These are phyloP conservation scores for Podaxis mareebaensis DNA, from an alignment of 768 basidiomycete genomes.

Conservation along the genomic window DNA sequence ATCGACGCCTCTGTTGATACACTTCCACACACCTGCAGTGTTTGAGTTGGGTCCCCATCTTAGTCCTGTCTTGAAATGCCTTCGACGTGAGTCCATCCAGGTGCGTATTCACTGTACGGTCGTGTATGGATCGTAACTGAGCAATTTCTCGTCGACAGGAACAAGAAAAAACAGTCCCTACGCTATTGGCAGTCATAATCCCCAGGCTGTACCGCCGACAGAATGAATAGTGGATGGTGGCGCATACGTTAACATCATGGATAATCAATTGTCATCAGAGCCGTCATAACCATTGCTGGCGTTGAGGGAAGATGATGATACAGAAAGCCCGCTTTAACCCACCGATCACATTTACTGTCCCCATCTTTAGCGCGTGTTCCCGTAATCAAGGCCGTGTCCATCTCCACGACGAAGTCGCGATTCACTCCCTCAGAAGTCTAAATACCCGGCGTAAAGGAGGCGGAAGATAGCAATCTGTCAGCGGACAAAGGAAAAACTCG, in stretches of 20 bases:
- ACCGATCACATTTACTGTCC: background rate
- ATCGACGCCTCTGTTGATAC: background rate
- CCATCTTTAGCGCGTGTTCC: background rate
- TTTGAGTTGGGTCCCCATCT: background rate
- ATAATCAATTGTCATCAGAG: background rate
- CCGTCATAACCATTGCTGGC: background rate
- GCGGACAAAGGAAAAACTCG: background rate
- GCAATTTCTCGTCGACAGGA: no score
- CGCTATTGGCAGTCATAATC: background rate
- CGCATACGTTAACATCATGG: conserved; percentile 1
- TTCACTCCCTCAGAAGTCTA: background rate
- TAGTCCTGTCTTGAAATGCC: no score
- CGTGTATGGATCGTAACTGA: no score
- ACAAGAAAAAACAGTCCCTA: no score
- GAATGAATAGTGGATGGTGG: background rate
- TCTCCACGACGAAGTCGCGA: background rate
- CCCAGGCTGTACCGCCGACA: background rate
- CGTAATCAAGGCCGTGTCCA: background rate
- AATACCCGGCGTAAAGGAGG: background rate
- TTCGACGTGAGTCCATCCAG: no score
- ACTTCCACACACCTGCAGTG: background rate
- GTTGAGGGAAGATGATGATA: conserved; percentile 2
- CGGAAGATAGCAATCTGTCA: background rate
- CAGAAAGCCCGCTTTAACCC: conserved; percentile 7
- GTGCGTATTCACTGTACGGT: no score